phyloP scores from a whole-genome alignment of 106 monocot genomes.

The Phalaenopsis equestris region DNA sequence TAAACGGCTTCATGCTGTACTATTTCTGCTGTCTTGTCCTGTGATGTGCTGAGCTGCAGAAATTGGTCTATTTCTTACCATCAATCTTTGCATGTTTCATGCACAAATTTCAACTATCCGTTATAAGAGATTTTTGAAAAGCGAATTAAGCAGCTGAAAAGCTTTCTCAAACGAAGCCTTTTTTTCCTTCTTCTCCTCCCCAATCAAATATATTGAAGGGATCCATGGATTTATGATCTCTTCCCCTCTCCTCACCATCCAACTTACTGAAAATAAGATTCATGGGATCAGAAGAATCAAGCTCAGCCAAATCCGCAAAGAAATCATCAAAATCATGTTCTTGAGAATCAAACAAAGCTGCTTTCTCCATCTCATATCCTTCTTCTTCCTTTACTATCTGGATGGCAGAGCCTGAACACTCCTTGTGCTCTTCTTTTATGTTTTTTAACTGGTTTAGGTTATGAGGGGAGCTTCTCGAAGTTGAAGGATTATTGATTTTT shows the following conservation, averaged over 20 bases:
- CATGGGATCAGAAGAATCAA: slow-evolving; percentile 1
- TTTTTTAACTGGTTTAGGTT: slow-evolving; percentile 6
- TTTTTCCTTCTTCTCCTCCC: slow-evolving; percentile 15
- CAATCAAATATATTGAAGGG: slow-evolving; percentile 48
- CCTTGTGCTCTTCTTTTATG: not conserved
- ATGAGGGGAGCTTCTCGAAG: not conserved
- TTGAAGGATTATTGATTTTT: slow-evolving; percentile 9
- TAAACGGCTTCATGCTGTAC: too few relatives aligned
- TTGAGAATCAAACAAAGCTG: not conserved
- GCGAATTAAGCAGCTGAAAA: not conserved
- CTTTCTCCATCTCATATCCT: not conserved
- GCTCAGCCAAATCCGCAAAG: slow-evolving; percentile 11
- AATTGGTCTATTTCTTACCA: too few relatives aligned
- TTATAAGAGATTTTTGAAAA: not conserved
- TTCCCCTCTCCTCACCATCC: slow-evolving; percentile 5
- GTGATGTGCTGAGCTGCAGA: too few relatives aligned
- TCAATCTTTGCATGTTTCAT: too few relatives aligned
- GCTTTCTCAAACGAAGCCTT: not conserved
- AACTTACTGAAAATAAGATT: not conserved
- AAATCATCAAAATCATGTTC: not conserved
- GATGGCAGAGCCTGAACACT: not conserved
- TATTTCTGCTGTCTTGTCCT: too few relatives aligned
- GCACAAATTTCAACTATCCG: too few relatives aligned
- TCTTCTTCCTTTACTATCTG: slow-evolving; percentile 11
- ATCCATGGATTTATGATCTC: slow-evolving; percentile 12